These are phyloP conservation scores for Mortierella sp. DNA, from an alignment of 371 early-diverging fungal species.

Conservation along the genomic window DNA sequence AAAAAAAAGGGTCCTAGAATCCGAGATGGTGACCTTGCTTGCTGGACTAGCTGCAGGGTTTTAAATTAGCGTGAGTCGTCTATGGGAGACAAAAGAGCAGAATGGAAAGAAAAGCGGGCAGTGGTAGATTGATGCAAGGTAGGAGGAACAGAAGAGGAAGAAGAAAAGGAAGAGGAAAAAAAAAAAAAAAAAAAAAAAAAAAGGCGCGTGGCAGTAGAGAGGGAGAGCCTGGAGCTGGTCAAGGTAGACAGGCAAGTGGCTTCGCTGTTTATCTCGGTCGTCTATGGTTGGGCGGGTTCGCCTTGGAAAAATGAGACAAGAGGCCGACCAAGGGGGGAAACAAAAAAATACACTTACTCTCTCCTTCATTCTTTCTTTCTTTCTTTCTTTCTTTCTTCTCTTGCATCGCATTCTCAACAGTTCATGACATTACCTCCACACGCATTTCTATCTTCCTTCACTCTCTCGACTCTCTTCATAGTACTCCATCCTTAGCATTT, in stretches of 20 bases:
- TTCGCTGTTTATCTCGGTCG: not conserved
- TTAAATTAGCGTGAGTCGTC: too few species aligned
- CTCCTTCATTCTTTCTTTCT: too few species aligned
- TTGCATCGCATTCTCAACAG: too few species aligned
- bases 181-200: constrained; percentile 1
- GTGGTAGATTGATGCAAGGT: not conserved
- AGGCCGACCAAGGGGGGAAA: too few species aligned
- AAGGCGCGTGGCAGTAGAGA: not conserved
- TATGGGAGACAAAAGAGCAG: not conserved
- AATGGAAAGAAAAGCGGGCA: not conserved
- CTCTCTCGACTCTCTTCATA: not conserved
- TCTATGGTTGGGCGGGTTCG: not conserved
- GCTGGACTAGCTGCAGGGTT: too few species aligned
- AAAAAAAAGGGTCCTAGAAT: too few species aligned
- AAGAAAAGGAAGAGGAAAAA: not conserved
- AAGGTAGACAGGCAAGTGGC: not conserved
- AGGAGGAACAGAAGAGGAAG: not conserved
- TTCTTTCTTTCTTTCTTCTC: too few species aligned
- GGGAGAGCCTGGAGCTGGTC: too few species aligned
- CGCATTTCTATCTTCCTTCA: too few species aligned
- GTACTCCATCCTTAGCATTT: not conserved
- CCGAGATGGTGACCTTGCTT: too few species aligned
- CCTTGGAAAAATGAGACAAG: not conserved
- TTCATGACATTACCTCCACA: too few species aligned
- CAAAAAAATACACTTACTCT: too few species aligned